Base-by-base conservation (phyloP, 768 basidiomycete species). In the Neoboletus brunneissimus region DNA sequence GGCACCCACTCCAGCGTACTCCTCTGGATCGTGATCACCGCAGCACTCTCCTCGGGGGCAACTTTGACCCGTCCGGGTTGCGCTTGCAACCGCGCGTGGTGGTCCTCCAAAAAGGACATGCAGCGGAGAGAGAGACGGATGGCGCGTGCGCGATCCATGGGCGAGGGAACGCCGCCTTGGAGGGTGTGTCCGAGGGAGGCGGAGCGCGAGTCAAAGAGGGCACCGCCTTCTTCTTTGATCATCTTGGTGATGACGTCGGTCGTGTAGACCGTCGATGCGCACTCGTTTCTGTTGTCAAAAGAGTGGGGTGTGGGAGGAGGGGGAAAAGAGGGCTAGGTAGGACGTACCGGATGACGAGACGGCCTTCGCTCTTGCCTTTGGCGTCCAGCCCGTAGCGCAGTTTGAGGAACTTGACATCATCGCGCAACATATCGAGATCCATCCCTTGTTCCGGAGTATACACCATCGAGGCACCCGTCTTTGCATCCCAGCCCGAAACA, bases 181-280 rank as follows among this genome's bases (percentile, higher is more conserved):
- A 99, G 77, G 5, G 95, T 98, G 75, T 99, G 97, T 16, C 97
- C 97, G 20, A 99, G 84, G 1, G 93, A 89, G n/a, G 96, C 97
- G 20, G 86, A 90, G 47, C 97, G 88, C 20, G 97, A 86, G 74
- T 99, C 97, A 68, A 98, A 99, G 23, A 98, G 78, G 6, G 79
- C 60, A 25, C 87, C 87, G n/a, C 97, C 97, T 73, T 98, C 96
- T 69, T 97, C 96, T 66, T 89, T 88, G 73, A 98, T 75, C 80
- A 99, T 97, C 72, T 91, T 91, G 57, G 89, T 95, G 63, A 99
- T 82, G 53, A 97, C 82, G 9, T 92, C 86, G 8, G 95, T 95
- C 15, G 89, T 88, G 78, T 98, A 99, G 25, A 98, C 89, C 10
- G 76, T 76, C 15, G 95, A 98, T 1, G 96, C 78, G 31, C 77